phyloP scores from a whole-genome alignment of 352 stramenopile species.

The Phytopythium mirpurense region DNA sequence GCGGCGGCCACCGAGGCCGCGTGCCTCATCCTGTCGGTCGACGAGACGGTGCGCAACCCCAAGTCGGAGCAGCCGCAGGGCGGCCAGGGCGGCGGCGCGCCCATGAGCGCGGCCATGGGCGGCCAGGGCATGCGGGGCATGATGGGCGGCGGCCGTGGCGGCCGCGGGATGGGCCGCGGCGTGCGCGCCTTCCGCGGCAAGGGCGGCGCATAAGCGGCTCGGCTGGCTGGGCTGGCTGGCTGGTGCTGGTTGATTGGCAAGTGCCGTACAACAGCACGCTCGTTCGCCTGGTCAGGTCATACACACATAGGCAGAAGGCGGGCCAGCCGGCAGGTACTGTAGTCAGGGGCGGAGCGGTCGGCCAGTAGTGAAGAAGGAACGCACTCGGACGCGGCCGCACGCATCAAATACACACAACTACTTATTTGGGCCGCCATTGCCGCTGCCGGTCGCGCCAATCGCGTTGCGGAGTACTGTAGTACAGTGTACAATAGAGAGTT shows the following conservation, averaged over 20 bases:
- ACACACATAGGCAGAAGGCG: slow-evolving; percentile 3
- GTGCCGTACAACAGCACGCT: too few species aligned
- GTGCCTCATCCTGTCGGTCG: slow-evolving; percentile 98
- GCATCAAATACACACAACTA: not conserved
- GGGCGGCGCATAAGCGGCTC: slow-evolving; percentile 57
- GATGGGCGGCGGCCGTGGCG: slow-evolving; percentile 70
- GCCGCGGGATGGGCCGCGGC: slow-evolving; percentile 67
- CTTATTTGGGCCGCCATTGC: not conserved
- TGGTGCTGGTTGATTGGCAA: too few species aligned
- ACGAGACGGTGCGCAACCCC: slow-evolving; percentile 99
- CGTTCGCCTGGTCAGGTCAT: slow-evolving; percentile 3
- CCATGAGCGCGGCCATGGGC: slow-evolving; percentile 90
- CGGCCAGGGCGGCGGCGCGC: slow-evolving; percentile 40
- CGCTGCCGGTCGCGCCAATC: not conserved
- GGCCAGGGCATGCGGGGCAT: slow-evolving; percentile 90
- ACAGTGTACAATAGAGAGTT: too few species aligned
- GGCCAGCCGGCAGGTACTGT: too few species aligned
- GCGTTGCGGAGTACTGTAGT: too few species aligned
- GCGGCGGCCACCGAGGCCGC: slow-evolving; percentile 95
- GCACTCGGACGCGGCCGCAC: too few species aligned
- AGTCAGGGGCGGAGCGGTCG: too few species aligned
- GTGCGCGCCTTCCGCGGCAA: slow-evolving; percentile 77
- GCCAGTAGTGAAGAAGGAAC: too few species aligned
- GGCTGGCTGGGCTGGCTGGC: too few species aligned
- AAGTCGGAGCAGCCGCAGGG: slow-evolving; percentile 92